These are phyloP conservation scores for Prunus armeniaca DNA, from an alignment of 306 rosid species.

Conservation along the genomic window DNA sequence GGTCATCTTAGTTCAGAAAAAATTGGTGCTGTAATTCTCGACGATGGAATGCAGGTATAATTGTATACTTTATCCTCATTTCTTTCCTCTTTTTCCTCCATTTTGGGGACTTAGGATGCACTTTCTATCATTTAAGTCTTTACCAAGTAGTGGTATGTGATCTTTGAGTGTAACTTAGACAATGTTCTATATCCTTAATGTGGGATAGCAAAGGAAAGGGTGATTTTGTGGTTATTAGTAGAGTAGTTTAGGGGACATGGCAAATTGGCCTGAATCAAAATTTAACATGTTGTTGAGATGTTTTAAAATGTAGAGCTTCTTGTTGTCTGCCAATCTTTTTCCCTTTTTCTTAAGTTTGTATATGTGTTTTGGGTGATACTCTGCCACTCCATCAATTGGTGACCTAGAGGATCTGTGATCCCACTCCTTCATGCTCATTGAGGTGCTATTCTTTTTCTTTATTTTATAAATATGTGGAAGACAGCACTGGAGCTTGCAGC, in stretches of 20 bases:
- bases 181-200: background rate
- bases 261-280: background rate
- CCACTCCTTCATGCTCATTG: background rate
- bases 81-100: background rate
- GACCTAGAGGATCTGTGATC: background rate
- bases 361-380: background rate
- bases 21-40: conserved; percentile 68
- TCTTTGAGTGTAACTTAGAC: background rate
- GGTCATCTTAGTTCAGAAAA: conserved; percentile 38
- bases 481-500: conserved; percentile 87
- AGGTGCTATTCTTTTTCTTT: conserved; percentile 21
- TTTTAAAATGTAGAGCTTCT: background rate
- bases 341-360: background rate
- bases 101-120: background rate
- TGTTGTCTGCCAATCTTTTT: background rate
- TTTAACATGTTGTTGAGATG: background rate
- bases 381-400: background rate
- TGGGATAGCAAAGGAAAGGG: background rate
- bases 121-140: background rate
- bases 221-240: background rate
- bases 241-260: background rate
- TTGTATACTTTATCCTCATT: background rate
- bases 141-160: background rate
- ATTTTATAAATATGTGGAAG: conserved; percentile 32
- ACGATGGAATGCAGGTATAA: conserved; percentile 94